Conservation (phyloP, 495 filamentous ascomycete genomes). For the Penicillium pulvis region DNA sequence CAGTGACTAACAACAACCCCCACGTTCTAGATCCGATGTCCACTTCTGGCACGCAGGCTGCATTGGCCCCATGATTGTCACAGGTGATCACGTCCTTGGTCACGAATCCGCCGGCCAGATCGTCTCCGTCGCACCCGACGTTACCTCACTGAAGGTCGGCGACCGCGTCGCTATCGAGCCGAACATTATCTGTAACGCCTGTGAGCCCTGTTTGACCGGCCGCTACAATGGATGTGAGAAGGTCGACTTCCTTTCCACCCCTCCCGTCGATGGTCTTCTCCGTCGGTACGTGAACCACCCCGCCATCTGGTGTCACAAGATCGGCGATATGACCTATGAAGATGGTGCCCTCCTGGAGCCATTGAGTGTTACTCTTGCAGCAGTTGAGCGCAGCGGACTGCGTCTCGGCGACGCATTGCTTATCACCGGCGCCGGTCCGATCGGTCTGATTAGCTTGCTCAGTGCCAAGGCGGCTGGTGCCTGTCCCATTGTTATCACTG, state of each 20-base stretch:
- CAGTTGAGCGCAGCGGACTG: conserved; percentile 75
- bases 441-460: conserved; percentile 82
- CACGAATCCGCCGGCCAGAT: conserved; percentile 89
- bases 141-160: conserved; percentile 72
- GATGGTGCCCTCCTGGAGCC: conserved; percentile 87
- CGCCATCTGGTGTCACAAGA: conserved; percentile 91
- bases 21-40: conserved; percentile 74
- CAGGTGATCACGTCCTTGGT: conserved; percentile 82
- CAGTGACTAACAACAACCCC: not conserved
- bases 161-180: conserved; percentile 92
- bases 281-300: conserved; percentile 92
- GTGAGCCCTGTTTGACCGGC: conserved; percentile 86
- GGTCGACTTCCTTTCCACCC: conserved; percentile 84
- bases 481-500: conserved; percentile 84
- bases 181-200: conserved; percentile 84
- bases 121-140: conserved; percentile 74
- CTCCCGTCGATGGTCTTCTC: conserved; percentile 84
- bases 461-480: conserved; percentile 83
- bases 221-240: conserved; percentile 90
- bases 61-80: conserved; percentile 93
- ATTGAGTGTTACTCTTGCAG: conserved; percentile 80
- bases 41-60: conserved; percentile 95
- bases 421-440: conserved; percentile 88
- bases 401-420: conserved; percentile 80
- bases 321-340: conserved; percentile 84